These are phyloP conservation scores for Selaginella tamariscina DNA, from an alignment of 75 land plant genomes.

Conservation along the genomic window DNA sequence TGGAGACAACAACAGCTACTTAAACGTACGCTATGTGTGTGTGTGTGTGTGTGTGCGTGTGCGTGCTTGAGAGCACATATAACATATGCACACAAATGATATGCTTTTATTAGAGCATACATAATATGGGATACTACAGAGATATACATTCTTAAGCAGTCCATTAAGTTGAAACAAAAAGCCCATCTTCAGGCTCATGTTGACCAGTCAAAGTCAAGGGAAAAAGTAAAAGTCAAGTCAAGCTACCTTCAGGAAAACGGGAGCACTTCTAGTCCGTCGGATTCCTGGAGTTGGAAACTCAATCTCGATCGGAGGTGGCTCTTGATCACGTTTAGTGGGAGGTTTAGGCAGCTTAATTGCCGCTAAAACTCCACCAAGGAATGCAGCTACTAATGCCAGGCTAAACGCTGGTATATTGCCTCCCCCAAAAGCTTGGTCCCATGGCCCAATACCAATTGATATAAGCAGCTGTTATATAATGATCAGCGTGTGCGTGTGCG, in stretches of 20 bases:
- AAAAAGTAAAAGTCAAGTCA: neutral
- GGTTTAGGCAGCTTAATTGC: conserved; percentile 36
- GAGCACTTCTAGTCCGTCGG: neutral
- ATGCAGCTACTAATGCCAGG: conserved; percentile 48
- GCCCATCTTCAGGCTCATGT: no score
- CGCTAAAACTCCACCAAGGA: conserved; percentile 52
- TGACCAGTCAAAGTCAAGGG: no score
- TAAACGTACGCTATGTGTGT: no score
- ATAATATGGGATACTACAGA: no score
- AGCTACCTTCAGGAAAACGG: neutral
- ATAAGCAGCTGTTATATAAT: conserved; percentile 39
- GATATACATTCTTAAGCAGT: no score
- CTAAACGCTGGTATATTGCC: conserved; percentile 70
- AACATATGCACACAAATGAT: no score
- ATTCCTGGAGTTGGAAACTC: neutral
- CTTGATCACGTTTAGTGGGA: neutral
- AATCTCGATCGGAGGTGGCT: neutral
- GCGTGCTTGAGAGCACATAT: no score
- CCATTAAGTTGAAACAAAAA: no score
- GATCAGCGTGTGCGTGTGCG: neutral
- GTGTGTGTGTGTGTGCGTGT: no score
- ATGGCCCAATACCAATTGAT: conserved; percentile 77
- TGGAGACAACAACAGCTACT: no score
- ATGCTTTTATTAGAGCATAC: no score
- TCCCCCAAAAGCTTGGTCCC: conserved; percentile 76